These are phyloP conservation scores for Albifimbria verrucaria DNA, from an alignment of 2,329 filamentous ascomycete genomes.

Conservation along the genomic window DNA sequence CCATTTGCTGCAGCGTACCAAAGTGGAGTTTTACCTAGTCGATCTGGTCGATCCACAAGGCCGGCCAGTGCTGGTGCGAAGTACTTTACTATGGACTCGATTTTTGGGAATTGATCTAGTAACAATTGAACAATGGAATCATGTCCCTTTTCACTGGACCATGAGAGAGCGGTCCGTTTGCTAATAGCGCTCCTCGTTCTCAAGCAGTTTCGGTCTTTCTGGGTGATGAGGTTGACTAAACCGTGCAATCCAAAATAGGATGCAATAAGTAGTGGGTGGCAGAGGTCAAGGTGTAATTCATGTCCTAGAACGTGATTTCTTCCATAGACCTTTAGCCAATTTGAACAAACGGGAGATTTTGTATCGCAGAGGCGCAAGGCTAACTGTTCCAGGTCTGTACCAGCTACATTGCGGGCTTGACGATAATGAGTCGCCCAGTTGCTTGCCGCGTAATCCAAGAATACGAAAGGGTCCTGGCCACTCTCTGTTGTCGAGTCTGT, in stretches of 20 bases:
- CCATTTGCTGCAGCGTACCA: background rate
- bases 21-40: background rate
- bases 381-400: background rate
- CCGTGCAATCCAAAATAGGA: background rate
- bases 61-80: background rate
- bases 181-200: background rate
- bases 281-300: too few species aligned
- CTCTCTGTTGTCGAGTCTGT: too few species aligned
- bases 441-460: background rate
- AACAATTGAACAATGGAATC: background rate
- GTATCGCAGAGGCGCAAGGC: background rate
- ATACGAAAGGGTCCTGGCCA: too few species aligned
- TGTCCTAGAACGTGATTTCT: background rate
- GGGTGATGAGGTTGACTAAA: background rate
- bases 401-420: background rate
- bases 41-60: background rate
- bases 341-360: background rate
- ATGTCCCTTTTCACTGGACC: background rate
- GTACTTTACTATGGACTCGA: too few species aligned
- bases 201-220: background rate
- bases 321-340: background rate
- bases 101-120: too few species aligned
- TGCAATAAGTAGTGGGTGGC: too few species aligned
- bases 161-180: background rate
- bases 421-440: background rate